phyloP scores from a whole-genome alignment of 148 eudicot species.

The Beta vulgaris region DNA sequence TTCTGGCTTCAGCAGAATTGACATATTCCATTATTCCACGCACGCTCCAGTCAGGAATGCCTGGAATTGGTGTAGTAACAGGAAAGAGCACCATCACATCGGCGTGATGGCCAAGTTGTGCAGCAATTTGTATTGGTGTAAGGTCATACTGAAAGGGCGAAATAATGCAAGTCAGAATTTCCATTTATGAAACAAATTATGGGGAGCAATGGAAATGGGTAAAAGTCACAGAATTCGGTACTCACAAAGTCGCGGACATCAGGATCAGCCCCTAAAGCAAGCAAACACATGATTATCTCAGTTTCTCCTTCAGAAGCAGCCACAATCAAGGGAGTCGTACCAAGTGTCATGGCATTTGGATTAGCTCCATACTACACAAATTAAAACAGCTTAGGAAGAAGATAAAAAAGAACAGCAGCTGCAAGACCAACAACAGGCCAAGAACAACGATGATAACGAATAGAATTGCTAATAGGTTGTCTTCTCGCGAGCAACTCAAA shows the following conservation, averaged over 20 bases:
- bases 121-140: constrained; percentile 21
- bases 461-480: no score
- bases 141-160: constrained; percentile 16
- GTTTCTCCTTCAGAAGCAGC: constrained; percentile 10
- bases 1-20: neutral
- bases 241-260: constrained; percentile 22
- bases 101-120: neutral
- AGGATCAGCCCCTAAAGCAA: constrained; percentile 6
- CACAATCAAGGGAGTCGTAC: constrained; percentile 10
- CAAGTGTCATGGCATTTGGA: constrained; percentile 14
- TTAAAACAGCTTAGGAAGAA: no score
- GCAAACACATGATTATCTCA: constrained; percentile 13
- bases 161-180: neutral
- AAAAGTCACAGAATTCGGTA: neutral
- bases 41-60: constrained; percentile 11
- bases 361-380: constrained; percentile 20
- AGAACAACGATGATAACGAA: no score
- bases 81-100: constrained; percentile 16
- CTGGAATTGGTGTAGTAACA: neutral
- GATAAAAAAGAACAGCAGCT: no score
- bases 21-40: constrained; percentile 11
- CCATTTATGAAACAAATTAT: neutral
- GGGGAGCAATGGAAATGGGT: neutral
- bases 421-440: no score
- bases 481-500: no score